phyloP scores from a whole-genome alignment of 2,329 filamentous ascomycete genomes.

The Rachicladosporium sp. region DNA sequence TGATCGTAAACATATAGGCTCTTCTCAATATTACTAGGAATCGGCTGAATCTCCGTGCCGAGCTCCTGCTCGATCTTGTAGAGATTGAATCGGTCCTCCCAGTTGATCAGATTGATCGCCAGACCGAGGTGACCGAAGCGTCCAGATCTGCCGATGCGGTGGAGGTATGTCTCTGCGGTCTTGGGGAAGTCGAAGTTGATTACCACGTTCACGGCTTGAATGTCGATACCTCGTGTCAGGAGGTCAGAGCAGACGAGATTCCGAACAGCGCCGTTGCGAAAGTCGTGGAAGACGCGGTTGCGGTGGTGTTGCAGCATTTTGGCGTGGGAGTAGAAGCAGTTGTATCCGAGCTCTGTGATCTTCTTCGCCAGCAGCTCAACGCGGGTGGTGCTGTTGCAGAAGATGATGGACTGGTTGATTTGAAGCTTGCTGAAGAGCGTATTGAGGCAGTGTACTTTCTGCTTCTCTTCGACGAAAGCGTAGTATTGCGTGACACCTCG shows the following conservation, averaged over 20 bases:
- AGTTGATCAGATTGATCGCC: slow-evolving; percentile 98
- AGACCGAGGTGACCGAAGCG: slow-evolving; percentile 94
- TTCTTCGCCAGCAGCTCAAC: slow-evolving; percentile 97
- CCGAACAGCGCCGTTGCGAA: slow-evolving; percentile 92
- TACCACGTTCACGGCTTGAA: slow-evolving; percentile 97
- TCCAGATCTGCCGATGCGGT: slow-evolving; percentile 94
- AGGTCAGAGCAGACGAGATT: slow-evolving; percentile 97
- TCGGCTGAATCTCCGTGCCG: slow-evolving; percentile 95
- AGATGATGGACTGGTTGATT: slow-evolving; percentile 99
- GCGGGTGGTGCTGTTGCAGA: slow-evolving; percentile 98
- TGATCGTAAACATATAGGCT: slow-evolving; percentile 96
- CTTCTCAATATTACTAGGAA: slow-evolving; percentile 89
- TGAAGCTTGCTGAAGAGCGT: slow-evolving; percentile 97
- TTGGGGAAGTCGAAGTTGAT: slow-evolving; percentile 99
- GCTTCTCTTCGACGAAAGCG: slow-evolving; percentile 97
- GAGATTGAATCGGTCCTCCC: slow-evolving; percentile 96
- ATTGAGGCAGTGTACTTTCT: slow-evolving; percentile 98
- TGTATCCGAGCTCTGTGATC: slow-evolving; percentile 97
- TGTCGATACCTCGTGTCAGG: slow-evolving; percentile 96
- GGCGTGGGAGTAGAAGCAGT: slow-evolving; percentile 97
- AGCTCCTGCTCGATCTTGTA: slow-evolving; percentile 98
- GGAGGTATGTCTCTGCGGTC: slow-evolving; percentile 96
- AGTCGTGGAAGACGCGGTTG: slow-evolving; percentile 98
- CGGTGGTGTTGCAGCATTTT: slow-evolving; percentile 95
- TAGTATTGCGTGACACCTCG: slow-evolving; percentile 99